Base-by-base conservation (phyloP, 2,329 filamentous ascomycete species). In the Ophiostoma australiae region DNA sequence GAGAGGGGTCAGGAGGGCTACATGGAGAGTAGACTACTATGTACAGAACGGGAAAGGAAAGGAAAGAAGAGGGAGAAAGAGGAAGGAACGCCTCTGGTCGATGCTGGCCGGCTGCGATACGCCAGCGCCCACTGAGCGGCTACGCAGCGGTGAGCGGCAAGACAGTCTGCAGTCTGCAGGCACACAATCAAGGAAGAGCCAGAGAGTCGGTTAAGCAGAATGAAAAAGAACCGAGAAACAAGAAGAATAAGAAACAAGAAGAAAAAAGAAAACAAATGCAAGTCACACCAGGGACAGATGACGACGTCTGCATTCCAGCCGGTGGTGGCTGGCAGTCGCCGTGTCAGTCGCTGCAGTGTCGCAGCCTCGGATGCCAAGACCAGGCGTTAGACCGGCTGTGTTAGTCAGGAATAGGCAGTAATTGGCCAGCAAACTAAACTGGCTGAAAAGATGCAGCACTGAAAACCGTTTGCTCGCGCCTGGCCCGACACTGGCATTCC, bases 361-460 rank as follows among this genome's bases (percentile, higher is more conserved):
- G 41, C 48, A 55, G 52, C 52, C 52, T 58, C 52, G 52, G 39
- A 23, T 23, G 52, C 52, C 52, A 58, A 58, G 52, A 27, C 44
- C 17, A 48, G 37, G 37, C 37, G 37, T 39, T 39, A 39, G 37
- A 10, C 37, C 3, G 27, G 27, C 27, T 31, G 27, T 31, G 27
- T 31, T 31, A 31, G 27, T n/a, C n/a, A n/a, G n/a, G n/a, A n/a
- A n/a, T n/a, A n/a, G n/a, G n/a, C n/a, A n/a, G n/a, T n/a, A n/a
- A n/a, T n/a, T n/a, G n/a, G n/a, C n/a, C n/a, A n/a, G n/a, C n/a
- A n/a, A n/a, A n/a, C n/a, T n/a, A n/a, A 31, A 31, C 27, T 31
- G 27, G 27, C 27, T 31, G 27, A 31, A 31, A 31, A 31, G 37
- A 39, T 39, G 37, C 37, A 39, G 13, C 10, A 39, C 37, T 39